Evolutionary conservation across 345 rosid species (phyloP).

Genomic region (Raphanus raphanistrum): DNA sequence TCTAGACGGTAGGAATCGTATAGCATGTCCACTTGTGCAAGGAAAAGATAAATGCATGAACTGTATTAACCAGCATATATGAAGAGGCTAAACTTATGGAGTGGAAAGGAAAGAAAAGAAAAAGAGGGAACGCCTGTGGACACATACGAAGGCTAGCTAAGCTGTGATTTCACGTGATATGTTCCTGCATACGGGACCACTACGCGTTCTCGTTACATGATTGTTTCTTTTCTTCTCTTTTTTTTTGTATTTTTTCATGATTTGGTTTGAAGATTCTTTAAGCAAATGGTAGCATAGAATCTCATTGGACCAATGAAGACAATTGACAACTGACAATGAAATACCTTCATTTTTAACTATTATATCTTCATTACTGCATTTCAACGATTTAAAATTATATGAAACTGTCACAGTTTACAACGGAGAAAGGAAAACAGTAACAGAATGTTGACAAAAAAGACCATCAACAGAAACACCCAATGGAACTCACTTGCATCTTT

Average conservation of each 20-base stretch:
- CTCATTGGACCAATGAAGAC: slow-evolving; percentile 3
- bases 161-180: slow-evolving; percentile 60
- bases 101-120: slow-evolving; percentile 12
- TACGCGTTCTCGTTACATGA: slow-evolving; percentile 40
- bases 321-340: background rate
- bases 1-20: background rate
- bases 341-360: background rate
- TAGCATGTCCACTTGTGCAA: background rate
- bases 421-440: too few species aligned
- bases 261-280: background rate
- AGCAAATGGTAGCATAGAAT: slow-evolving; percentile 15
- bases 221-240: slow-evolving; percentile 18
- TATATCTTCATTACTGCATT: background rate
- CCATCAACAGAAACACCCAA: too few species aligned
- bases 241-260: slow-evolving; percentile 2
- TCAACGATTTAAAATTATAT: too few species aligned
- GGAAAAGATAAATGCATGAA: background rate
- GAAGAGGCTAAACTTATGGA: background rate
- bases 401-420: too few species aligned
- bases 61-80: background rate
- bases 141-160: slow-evolving; percentile 32
- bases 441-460: too few species aligned
- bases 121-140: slow-evolving; percentile 18
- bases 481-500: too few species aligned
- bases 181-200: slow-evolving; percentile 53